A percentile compares a stretch with the other conserved stretches of the same genome.
Evolutionary conservation across 2,329 filamentous ascomycete species (phyloP).

Genomic region (Aspergillus pseudoglaucus): DNA sequence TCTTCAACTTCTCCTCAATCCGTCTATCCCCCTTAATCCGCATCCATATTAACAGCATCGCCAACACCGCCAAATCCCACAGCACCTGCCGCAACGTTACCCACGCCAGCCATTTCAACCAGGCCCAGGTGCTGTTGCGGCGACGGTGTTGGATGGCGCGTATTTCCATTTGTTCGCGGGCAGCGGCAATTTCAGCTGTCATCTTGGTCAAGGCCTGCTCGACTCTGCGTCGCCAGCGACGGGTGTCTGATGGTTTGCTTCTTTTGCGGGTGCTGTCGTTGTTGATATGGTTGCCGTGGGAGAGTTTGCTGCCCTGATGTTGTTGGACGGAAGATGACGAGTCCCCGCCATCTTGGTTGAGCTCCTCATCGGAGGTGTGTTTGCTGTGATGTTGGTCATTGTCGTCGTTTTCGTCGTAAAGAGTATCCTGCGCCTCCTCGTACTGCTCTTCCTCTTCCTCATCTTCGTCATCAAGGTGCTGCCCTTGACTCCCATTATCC

Average conservation of each 20-base stretch:
- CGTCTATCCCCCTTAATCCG: constrained; percentile 37
- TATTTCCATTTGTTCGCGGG: constrained; percentile 81
- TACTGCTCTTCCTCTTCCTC: constrained; percentile 20
- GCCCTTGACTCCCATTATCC: constrained; percentile 30
- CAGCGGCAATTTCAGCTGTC: constrained; percentile 83
- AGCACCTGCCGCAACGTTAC: constrained; percentile 64
- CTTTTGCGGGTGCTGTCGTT: constrained; percentile 9
- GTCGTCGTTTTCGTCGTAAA: constrained; percentile 21
- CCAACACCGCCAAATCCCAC: constrained; percentile 57
- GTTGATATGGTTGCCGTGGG: constrained; percentile 1
- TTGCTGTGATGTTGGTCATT: constrained; percentile 3
- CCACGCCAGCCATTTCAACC: constrained; percentile 67
- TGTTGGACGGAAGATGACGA: not conserved
- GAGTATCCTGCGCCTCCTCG: constrained; percentile 29
- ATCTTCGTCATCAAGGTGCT: constrained; percentile 14
- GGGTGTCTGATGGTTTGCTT: constrained; percentile 7
- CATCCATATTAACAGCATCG: constrained; percentile 35
- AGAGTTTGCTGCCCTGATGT: not conserved
- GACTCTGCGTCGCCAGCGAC: constrained; percentile 72
- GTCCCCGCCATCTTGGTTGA: constrained; percentile 1
- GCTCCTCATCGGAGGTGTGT: constrained; percentile 2
- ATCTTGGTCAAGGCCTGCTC: constrained; percentile 82
- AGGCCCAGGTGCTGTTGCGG: constrained; percentile 59
- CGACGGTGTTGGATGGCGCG: constrained; percentile 65
- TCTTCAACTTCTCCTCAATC: constrained; percentile 32